phyloP scores from a whole-genome alignment of 2,329 filamentous ascomycete genomes.

The Ophiocordyceps camponoti-rufipedis region DNA sequence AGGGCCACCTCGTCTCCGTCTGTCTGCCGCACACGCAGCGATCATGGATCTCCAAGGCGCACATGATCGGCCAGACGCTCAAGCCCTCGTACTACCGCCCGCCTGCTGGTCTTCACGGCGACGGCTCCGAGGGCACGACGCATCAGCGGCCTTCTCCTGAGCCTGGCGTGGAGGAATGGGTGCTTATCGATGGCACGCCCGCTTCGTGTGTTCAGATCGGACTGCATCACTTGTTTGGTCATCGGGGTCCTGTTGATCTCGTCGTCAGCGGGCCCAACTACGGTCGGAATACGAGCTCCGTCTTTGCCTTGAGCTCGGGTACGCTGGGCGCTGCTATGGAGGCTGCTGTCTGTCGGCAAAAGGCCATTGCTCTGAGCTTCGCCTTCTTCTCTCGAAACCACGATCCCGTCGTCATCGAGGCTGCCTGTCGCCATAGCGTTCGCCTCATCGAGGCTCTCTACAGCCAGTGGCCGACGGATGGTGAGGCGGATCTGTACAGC shows the following conservation, averaged over 20 bases:
- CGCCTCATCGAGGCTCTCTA: constrained; percentile 63
- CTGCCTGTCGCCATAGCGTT: constrained; percentile 56
- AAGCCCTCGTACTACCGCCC: constrained; percentile 70
- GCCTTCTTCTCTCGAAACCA: constrained; percentile 80
- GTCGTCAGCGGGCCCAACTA: constrained; percentile 72
- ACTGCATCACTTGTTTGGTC: constrained; percentile 59
- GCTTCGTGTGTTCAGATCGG: constrained; percentile 71
- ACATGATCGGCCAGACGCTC: constrained; percentile 79
- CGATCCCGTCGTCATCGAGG: constrained; percentile 62
- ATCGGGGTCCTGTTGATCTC: constrained; percentile 54
- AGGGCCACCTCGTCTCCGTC: constrained; percentile 78
- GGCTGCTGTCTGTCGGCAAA: constrained; percentile 50
- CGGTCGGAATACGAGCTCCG: constrained; percentile 62
- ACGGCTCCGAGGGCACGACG: constrained; percentile 41
- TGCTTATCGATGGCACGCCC: constrained; percentile 65
- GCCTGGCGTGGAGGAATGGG: constrained; percentile 53
- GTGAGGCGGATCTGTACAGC: constrained; percentile 64
- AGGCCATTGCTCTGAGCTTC: constrained; percentile 69
- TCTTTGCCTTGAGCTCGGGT: constrained; percentile 62
- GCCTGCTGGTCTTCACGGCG: constrained; percentile 20
- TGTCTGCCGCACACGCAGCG: constrained; percentile 81
- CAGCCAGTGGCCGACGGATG: constrained; percentile 50
- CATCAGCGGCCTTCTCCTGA: constrained; percentile 37
- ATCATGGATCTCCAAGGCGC: constrained; percentile 97
- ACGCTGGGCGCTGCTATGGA: constrained; percentile 64